These are phyloP conservation scores for Persicaria maculosa DNA, from an alignment of 148 eudicot genomes.

Conservation along the genomic window DNA sequence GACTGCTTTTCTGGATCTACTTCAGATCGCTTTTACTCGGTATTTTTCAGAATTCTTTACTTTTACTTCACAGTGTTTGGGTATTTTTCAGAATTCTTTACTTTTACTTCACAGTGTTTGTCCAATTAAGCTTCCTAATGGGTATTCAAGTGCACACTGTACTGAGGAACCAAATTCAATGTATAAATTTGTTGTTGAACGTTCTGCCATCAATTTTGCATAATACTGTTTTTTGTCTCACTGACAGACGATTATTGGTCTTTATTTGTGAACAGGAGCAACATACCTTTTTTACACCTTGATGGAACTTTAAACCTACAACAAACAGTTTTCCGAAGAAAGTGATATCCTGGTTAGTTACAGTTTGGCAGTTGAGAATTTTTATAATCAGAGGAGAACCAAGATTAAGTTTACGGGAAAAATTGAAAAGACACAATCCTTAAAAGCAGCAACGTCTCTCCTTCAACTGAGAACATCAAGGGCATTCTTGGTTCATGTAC, in stretches of 20 bases:
- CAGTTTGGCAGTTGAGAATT: not conserved
- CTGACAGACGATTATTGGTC: not conserved
- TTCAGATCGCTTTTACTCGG: constrained; percentile 90
- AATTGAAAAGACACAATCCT: too few relatives aligned
- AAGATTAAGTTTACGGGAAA: not conserved
- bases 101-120: not conserved
- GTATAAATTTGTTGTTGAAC: not conserved
- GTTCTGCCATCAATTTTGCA: not conserved
- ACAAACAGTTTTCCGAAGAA: constrained; percentile 87
- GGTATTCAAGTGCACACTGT: not conserved
- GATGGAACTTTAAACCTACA: constrained; percentile 91
- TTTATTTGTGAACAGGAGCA: constrained; percentile 41
- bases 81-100: constrained; percentile 24
- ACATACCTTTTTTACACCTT: constrained; percentile 76
- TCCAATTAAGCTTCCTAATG: not conserved
- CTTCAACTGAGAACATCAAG: too few relatives aligned
- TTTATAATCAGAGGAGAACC: not conserved
- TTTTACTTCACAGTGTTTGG: constrained; percentile 16
- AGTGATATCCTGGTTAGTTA: constrained; percentile 58
- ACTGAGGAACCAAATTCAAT: not conserved
- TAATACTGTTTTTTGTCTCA: not conserved
- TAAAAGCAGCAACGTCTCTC: too few relatives aligned
- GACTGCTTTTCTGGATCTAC: constrained; percentile 92
- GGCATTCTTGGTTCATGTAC: too few relatives aligned
- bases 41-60: constrained; percentile 17